Evolutionary conservation across 2,329 filamentous ascomycete species (phyloP), one percentile per base, ranked within the genome.

Genomic region (Cephalotrichum gorgonifer): DNA sequence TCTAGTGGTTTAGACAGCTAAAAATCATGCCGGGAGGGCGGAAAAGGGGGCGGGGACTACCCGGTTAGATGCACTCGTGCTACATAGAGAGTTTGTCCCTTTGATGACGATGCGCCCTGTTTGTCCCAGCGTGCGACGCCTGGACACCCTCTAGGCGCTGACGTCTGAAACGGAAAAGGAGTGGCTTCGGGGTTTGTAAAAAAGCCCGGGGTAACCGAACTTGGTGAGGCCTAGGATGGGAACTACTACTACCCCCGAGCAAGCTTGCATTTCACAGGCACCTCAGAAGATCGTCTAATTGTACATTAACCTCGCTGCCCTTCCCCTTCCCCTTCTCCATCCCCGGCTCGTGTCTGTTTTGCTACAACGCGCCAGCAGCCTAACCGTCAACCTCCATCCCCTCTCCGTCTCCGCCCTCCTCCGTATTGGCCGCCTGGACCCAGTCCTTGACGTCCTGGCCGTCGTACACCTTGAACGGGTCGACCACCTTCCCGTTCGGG

Each of bases 391-490:
- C 61, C 33, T 65, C 63, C 62, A 64, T 68, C 35, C 58, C 62
- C 52, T 62, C 57, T 9, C 35, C 35, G n/a, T 20, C n/a, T n/a
- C n/a, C n/a, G 67, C 28, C 65, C 65, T 45, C 66, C 64, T 55
- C 66, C 64, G 54, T 66, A 61, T 60, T 66, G 64, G 62, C 68
- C 58, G 83, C 81, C 67, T 95, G 89, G 64, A 97, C 78, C 81
- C 90, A 90, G 55, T 82, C 81, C 64, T 84, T 82, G 53, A 96
- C 83, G 55, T 93, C 87, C 63, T 88, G 82, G 14, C 89, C 90
- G 64, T 98, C 93, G 61, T 86, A 93, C 56, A 95, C 75, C 74
- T 86, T 88, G 72, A 97, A 97, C 54, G 79, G 79, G 75, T 97
- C 87, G 7, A 51, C 50, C n/a, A 54, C 50, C 63, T 72, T 73